phyloP scores from a whole-genome alignment of 2,329 filamentous ascomycete species.

The Phaeosphaeria sp. region DNA sequence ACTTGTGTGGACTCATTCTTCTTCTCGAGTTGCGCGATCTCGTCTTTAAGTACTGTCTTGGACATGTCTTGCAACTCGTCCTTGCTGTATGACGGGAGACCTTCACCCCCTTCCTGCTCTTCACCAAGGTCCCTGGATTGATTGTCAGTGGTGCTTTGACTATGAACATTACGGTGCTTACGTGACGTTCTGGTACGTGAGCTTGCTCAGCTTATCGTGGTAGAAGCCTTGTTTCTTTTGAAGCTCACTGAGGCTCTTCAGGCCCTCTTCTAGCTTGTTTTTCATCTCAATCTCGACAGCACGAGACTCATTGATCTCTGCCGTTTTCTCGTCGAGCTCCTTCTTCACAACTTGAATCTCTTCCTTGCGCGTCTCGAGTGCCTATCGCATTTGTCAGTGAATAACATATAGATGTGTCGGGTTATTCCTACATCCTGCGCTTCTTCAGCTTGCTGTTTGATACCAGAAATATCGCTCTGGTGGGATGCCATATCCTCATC shows the following conservation, averaged over 20 bases:
- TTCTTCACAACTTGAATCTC: constrained; percentile 80
- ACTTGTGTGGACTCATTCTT: constrained; percentile 85
- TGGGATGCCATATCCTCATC: constrained; percentile 81
- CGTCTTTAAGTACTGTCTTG: constrained; percentile 66
- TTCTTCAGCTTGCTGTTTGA: constrained; percentile 76
- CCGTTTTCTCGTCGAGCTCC: constrained; percentile 84
- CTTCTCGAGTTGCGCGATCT: constrained; percentile 72
- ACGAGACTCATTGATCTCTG: constrained; percentile 86
- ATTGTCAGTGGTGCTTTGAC: constrained; percentile 2
- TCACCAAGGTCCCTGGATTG: constrained; percentile 58
- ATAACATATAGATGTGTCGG: neutral
- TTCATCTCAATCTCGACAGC: constrained; percentile 96
- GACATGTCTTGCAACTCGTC: constrained; percentile 70
- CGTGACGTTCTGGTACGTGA: constrained; percentile 77
- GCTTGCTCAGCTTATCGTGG: constrained; percentile 87
- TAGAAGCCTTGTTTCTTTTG: constrained; percentile 84
- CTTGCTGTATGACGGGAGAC: constrained; percentile 78
- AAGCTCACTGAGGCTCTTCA: constrained; percentile 86
- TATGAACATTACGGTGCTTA: constrained; percentile 8
- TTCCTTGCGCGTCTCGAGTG: constrained; percentile 77
- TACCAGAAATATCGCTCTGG: constrained; percentile 74
- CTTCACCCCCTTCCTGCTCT: constrained; percentile 57
- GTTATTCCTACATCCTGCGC: constrained; percentile 68
- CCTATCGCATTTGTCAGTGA: constrained; percentile 50
- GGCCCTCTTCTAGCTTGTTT: constrained; percentile 95